phyloP scores from a whole-genome alignment of 352 stramenopile genomes.

The Pythium diclinum region DNA sequence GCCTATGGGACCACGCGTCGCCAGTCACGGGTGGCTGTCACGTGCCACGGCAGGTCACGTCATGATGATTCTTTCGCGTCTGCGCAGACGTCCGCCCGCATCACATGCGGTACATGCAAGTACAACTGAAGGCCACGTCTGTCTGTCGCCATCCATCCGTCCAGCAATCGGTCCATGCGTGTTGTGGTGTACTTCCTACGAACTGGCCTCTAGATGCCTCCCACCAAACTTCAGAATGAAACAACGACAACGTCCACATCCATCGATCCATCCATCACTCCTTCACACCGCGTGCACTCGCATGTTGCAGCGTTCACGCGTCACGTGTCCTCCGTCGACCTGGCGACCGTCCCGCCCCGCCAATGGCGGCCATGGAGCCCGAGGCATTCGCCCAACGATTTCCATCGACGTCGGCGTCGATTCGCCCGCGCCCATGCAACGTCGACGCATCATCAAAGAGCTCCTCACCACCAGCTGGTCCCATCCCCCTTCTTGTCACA shows the following conservation, averaged over 20 bases:
- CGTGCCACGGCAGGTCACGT: not conserved
- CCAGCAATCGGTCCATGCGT: not conserved
- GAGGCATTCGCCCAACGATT: too few relatives aligned
- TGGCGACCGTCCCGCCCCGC: too few relatives aligned
- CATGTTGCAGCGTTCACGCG: not conserved
- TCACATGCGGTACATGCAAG: not conserved
- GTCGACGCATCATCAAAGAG: constrained; percentile 3
- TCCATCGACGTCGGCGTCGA: too few relatives aligned
- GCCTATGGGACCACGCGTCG: not conserved
- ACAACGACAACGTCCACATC: not conserved
- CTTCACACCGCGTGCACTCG: not conserved
- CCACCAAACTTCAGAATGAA: not conserved
- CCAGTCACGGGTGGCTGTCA: not conserved
- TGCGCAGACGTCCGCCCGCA: not conserved
- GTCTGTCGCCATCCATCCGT: not conserved
- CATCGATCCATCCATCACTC: not conserved
- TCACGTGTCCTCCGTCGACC: not conserved
- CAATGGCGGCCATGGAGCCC: too few relatives aligned
- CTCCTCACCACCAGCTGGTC: not conserved
- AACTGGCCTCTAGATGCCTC: not conserved
- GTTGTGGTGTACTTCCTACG: too few relatives aligned
- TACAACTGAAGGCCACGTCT: not conserved
- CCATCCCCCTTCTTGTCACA: constrained; percentile 8
- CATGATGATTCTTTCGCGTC: not conserved
- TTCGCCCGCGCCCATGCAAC: not conserved